Evolutionary conservation across 169 alveolate genomes (phyloP), one percentile per base, ranked within the genome.

Genomic region (Eimeria acervulina): DNA sequence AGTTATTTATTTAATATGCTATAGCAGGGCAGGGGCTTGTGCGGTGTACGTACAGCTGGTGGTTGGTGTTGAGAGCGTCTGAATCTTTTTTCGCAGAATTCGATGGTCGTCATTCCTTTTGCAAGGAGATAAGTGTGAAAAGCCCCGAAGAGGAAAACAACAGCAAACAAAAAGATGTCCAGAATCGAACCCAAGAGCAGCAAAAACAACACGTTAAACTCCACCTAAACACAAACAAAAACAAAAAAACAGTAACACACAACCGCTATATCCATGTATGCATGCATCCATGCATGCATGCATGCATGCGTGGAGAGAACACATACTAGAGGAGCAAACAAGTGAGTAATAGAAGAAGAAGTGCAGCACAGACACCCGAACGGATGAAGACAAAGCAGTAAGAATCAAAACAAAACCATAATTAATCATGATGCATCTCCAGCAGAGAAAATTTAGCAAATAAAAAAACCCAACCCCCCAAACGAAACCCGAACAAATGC

Each of bases 101-200:
- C 99, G 63, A 98, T 97, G 10, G 99, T 98, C 26, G 99, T 98
- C 97, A 97, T 97, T 8, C 97, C 97, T 31, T 70, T 89, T 13
- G 38, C 70, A 23, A 89, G 33, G 38, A 89, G 84, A 97, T 98
- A 97, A 38, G 98, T 52, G 95, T 98, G 99, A 89, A 98, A 98
- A 61, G 93, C 63, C 80, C 96, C 92, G 95, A 98, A 98, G 17
- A 96, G 94, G 33, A 97, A 95, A 61, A 97, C 68, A 38, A 98
- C 95, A 3, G 98, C 80, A 33, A 96, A 95, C 81, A 97, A 93
- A 91, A 97, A 94, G n/a, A 97, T 84, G 42, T 98, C 96, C 83
- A 98, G 90, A 6, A 97, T 93, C 96, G 98, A 98, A 44, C 98
- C 98, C 68, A 97, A 95, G 61, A 98, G 96, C 63, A 98, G 92